phyloP scores from a whole-genome alignment of 371 early-diverging fungal species.

The Actinomortierella wolfii region DNA sequence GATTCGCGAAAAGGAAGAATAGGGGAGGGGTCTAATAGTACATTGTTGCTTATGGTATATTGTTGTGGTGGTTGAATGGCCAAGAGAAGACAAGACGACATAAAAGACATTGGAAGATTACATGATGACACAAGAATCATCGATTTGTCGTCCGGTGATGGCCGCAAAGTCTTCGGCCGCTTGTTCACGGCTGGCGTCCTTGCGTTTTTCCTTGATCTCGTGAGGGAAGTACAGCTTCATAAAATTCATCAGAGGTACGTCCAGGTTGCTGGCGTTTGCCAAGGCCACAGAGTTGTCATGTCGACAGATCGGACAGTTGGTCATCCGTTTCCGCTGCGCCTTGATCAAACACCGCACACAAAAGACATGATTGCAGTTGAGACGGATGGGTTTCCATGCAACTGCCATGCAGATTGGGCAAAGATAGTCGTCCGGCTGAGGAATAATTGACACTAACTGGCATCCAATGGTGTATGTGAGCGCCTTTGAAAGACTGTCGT shows the following conservation, averaged over 20 bases:
- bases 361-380: constrained; percentile 72
- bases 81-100: too few relatives aligned
- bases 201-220: constrained; percentile 72
- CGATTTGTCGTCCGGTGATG: constrained; percentile 52
- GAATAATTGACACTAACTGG: constrained; percentile 59
- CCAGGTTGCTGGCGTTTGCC: constrained; percentile 65
- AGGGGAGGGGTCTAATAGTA: too few relatives aligned
- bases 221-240: constrained; percentile 73
- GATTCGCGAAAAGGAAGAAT: too few relatives aligned
- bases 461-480: constrained; percentile 44
- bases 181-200: constrained; percentile 68
- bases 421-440: constrained; percentile 76
- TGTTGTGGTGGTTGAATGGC: too few relatives aligned
- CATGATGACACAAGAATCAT: constrained; percentile 24
- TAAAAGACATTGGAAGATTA: too few relatives aligned
- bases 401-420: constrained; percentile 66
- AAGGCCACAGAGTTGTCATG: constrained; percentile 56
- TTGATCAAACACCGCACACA: constrained; percentile 80
- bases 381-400: constrained; percentile 77
- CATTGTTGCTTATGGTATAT: too few relatives aligned
- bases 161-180: constrained; percentile 66
- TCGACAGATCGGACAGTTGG: constrained; percentile 76
- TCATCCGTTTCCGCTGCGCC: constrained; percentile 64
- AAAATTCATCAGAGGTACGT: constrained; percentile 66
- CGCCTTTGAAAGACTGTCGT: constrained; percentile 40